Percentiles rank a stretch among this genome's conserved stretches.
Evolutionary conservation across 2,329 filamentous ascomycete genomes (phyloP).

Genomic region (Aspergillus persii): DNA sequence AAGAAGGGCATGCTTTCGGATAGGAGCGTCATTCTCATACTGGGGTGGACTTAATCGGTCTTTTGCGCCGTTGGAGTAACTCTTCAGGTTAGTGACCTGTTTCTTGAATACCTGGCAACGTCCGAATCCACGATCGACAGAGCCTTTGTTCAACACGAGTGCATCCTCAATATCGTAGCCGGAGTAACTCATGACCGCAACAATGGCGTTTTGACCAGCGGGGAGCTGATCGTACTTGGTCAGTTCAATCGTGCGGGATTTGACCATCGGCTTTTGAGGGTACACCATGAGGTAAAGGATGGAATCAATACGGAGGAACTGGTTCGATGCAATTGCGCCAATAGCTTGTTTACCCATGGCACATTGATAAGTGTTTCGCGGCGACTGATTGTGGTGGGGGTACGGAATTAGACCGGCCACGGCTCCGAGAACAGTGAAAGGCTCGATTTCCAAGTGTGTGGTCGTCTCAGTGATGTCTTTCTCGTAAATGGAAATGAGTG

Average conservation of each 20-base stretch:
- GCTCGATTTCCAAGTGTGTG: constrained; percentile 96
- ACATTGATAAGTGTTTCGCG: constrained; percentile 97
- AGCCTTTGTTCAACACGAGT: constrained; percentile 93
- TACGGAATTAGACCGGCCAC: constrained; percentile 97
- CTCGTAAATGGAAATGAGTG: constrained; percentile 87
- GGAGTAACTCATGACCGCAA: constrained; percentile 98
- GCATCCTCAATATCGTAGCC: constrained; percentile 99
- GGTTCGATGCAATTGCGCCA: constrained; percentile 95
- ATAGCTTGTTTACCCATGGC: constrained; percentile 99
- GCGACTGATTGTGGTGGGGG: constrained; percentile 98
- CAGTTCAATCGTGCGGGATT: constrained; percentile 92
- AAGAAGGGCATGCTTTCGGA: constrained; percentile 69
- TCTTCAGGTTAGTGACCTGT: constrained; percentile 79
- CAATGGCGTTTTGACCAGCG: constrained; percentile 92
- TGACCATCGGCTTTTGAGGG: constrained; percentile 95
- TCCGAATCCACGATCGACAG: constrained; percentile 90
- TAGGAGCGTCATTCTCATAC: constrained; percentile 59
- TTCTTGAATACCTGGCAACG: constrained; percentile 98
- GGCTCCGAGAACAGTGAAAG: constrained; percentile 92
- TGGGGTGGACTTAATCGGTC: constrained; percentile 63
- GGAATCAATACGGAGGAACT: constrained; percentile 95
- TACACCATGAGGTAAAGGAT: constrained; percentile 96
- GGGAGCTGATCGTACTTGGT: constrained; percentile 97
- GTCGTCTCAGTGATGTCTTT: constrained; percentile 76
- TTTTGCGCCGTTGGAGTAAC: constrained; percentile 76